Base-by-base conservation (phyloP, 345 rosid genomes). In the Psidium guajava region DNA sequence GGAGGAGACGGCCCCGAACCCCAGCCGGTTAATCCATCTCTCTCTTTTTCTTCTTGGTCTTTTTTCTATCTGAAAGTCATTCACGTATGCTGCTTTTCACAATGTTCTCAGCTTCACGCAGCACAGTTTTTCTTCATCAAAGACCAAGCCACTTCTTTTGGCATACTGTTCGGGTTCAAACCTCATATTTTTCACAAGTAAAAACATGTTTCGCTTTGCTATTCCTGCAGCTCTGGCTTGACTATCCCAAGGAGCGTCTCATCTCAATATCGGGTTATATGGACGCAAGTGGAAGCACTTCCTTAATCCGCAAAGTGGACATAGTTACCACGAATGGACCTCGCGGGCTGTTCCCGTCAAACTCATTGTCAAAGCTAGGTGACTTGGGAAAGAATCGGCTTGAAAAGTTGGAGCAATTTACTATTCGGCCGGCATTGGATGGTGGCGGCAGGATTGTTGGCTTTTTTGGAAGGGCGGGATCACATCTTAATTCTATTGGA, bases 211-310 rank as follows among this genome's bases (percentile, higher is more conserved):
- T 57, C 28, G 15, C 61, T 57, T 25, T 57, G 61, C 61, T 57
- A 25, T 11, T 57, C 28, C 11, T 25, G 61, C 61, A 57, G 61
- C 0, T 25, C 15, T 4, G 5, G 2, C 61, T 57, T 14, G 61
- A 57, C 1, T 25, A 25, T 57, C 61, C 28, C 28, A 57, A 57
- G 28, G 61, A 57, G 61, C 61, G 61, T 57, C 61, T 57, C 5
- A 2, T 25, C 11, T 24, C n/a, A 2, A 56, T 56, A 25, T 11
- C 2, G 3, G 61, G 2, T 2, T 57, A 6, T 6, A 11, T 25
- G 61, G 1, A 5, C 2, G 6, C 0, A 57, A 25, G 5, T 25
- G 14, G 6, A 57, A 4, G 0, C 14, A 11, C 14, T 11, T 2
- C 2, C 25, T 10, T 2, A 11, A 57, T 57, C 61, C 61, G 1